Conservation (phyloP, 192 early-diverging fungal genomes). For the Obelidium mucronatum region DNA sequence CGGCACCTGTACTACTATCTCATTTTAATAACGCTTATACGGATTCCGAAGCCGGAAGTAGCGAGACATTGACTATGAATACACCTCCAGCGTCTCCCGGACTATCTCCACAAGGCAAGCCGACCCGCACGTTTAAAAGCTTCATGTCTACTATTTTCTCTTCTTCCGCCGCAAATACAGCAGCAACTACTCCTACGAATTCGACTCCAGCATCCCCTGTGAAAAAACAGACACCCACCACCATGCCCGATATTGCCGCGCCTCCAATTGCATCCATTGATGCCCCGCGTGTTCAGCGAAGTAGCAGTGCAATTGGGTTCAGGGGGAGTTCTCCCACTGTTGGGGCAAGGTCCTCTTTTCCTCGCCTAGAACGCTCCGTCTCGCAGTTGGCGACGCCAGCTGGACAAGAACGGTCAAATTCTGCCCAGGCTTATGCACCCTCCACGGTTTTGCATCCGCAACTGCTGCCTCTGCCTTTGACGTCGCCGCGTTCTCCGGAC, state of each 20-base stretch:
- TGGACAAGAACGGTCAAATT: no score
- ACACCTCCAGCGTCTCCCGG: not conserved
- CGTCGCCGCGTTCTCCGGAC: not conserved
- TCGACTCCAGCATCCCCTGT: not conserved
- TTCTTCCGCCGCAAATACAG: not conserved
- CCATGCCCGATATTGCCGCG: not conserved
- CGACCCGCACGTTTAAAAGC: not conserved
- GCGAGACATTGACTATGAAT: not conserved
- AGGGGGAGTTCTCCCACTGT: no score
- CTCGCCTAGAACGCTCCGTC: no score
- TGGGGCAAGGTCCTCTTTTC: no score
- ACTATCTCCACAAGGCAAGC: not conserved
- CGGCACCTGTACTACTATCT: not conserved
- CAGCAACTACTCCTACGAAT: not conserved
- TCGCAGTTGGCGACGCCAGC: no score
- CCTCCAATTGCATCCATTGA: not conserved
- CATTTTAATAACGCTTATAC: not conserved
- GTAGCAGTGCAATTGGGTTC: no score
- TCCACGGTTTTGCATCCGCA: no score
- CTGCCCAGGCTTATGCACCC: no score
- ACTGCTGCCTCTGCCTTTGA: no score
- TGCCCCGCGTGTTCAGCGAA: not conserved
- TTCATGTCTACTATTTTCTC: constrained; percentile 14
- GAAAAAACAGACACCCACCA: not conserved
- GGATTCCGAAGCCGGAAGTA: constrained; percentile 3